Percentiles rank a stretch among this genome's conserved stretches.
Conservation (phyloP, 345 rosid species). For the Zanthoxylum bungeanum region DNA sequence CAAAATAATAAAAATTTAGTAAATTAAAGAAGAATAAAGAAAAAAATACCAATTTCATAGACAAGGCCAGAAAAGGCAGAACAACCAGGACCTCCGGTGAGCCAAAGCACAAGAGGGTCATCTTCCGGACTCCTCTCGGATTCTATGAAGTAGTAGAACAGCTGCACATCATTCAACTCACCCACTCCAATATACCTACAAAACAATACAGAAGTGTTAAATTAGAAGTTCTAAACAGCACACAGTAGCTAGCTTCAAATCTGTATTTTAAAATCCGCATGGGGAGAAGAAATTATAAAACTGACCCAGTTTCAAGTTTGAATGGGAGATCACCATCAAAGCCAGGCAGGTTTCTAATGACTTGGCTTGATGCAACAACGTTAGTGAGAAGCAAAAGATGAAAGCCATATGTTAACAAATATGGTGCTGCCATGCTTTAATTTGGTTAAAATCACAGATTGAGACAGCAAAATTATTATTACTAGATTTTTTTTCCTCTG, state of each 20-base stretch:
- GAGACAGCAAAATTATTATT: no score
- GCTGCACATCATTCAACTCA: slow-evolving; percentile 31
- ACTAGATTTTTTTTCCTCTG: no score
- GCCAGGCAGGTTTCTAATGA: background rate
- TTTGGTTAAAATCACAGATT: background rate
- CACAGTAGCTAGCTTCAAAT: background rate
- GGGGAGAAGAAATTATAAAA: background rate
- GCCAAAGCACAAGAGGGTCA: slow-evolving; percentile 42
- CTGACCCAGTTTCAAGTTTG: slow-evolving; percentile 6
- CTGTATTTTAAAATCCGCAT: background rate
- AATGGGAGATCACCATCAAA: slow-evolving; percentile 2
- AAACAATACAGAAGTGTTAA: background rate
- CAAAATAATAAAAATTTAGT: no score
- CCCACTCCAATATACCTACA: slow-evolving; percentile 32
- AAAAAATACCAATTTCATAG: slow-evolving; percentile 32
- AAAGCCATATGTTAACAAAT: background rate
- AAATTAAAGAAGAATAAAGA: background rate
- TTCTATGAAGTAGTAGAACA: slow-evolving; percentile 40
- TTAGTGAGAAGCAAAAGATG: background rate
- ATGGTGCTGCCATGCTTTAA: background rate
- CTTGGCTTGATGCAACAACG: background rate
- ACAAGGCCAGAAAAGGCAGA: slow-evolving; percentile 42
- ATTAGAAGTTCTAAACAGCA: background rate
- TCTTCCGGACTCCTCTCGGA: slow-evolving; percentile 33
- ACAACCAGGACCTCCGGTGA: slow-evolving; percentile 44